Conservation (phyloP, 1,139 yeast species). For the Sugiyamaella paludigena region DNA sequence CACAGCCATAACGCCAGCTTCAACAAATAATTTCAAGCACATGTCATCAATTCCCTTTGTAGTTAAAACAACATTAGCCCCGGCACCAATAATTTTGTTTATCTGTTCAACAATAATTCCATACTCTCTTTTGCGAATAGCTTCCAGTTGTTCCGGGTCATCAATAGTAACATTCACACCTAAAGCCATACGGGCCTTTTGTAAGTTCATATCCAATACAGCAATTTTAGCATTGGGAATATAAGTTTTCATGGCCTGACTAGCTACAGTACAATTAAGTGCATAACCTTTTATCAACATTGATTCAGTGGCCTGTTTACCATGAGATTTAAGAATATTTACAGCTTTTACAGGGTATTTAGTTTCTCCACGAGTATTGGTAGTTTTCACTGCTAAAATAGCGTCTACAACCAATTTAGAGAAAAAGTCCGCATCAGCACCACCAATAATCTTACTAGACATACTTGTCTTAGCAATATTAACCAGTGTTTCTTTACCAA, state of each 20-base stretch:
- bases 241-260: constrained; percentile 90
- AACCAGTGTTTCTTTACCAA: constrained; percentile 73
- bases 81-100: constrained; percentile 80
- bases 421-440: constrained; percentile 91
- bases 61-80: constrained; percentile 94
- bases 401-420: constrained; percentile 92
- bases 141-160: constrained; percentile 96
- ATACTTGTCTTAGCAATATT: constrained; percentile 95
- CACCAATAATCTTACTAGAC: constrained; percentile 97
- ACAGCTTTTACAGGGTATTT: constrained; percentile 98
- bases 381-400: constrained; percentile 90
- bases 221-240: constrained; percentile 82
- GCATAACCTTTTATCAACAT: constrained; percentile 91
- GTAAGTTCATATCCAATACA: constrained; percentile 88
- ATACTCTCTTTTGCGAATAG: constrained; percentile 89
- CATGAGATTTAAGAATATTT: constrained; percentile 93
- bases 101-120: constrained; percentile 89
- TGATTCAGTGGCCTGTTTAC: constrained; percentile 86
- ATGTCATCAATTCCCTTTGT: constrained; percentile 98
- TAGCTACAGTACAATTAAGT: constrained; percentile 93
- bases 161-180: constrained; percentile 97
- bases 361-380: constrained; percentile 80
- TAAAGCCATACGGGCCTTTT: constrained; percentile 96
- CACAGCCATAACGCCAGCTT: constrained; percentile 95
- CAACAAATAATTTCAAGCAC: constrained; percentile 92